phyloP scores from a whole-genome alignment of 2,329 filamentous ascomycete genomes.

The Fusarium duplospermum region DNA sequence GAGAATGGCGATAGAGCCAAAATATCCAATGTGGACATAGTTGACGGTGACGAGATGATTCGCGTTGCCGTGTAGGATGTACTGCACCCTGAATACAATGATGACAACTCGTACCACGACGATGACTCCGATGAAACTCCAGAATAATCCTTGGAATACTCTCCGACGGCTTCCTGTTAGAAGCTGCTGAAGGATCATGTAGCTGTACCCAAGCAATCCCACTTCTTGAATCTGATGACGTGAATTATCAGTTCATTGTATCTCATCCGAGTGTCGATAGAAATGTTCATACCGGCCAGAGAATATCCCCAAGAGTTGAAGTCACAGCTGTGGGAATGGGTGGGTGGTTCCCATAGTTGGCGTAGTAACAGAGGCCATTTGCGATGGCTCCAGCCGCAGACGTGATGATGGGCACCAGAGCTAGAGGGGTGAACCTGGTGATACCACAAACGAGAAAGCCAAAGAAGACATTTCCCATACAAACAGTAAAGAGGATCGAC shows the following conservation, averaged over 20 bases:
- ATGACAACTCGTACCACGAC: conserved; percentile 58
- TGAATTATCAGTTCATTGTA: background rate
- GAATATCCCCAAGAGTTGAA: conserved; percentile 45
- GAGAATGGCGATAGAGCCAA: conserved; percentile 51
- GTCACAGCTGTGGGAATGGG: conserved; percentile 37
- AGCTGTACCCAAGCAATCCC: background rate
- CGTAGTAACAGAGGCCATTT: conserved; percentile 55
- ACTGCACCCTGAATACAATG: conserved; percentile 44
- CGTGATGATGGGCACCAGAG: conserved; percentile 52
- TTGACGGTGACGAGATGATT: conserved; percentile 45
- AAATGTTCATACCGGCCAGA: conserved; percentile 52
- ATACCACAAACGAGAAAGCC: conserved; percentile 52
- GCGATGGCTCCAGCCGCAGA: conserved; percentile 52
- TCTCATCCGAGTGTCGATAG: background rate
- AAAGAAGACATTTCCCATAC: conserved; percentile 52
- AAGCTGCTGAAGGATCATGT: background rate
- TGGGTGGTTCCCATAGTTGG: conserved; percentile 48
- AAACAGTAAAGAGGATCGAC: conserved; percentile 57
- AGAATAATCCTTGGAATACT: background rate
- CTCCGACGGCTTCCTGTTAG: background rate
- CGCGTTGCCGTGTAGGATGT: conserved; percentile 38
- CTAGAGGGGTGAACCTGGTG: conserved; percentile 24
- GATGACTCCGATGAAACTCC: conserved; percentile 61
- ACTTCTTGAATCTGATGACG: conserved; percentile 24
- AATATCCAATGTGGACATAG: conserved; percentile 54